Conservation (phyloP, 2,329 filamentous ascomycete genomes). For the Penicillium crustosum region DNA sequence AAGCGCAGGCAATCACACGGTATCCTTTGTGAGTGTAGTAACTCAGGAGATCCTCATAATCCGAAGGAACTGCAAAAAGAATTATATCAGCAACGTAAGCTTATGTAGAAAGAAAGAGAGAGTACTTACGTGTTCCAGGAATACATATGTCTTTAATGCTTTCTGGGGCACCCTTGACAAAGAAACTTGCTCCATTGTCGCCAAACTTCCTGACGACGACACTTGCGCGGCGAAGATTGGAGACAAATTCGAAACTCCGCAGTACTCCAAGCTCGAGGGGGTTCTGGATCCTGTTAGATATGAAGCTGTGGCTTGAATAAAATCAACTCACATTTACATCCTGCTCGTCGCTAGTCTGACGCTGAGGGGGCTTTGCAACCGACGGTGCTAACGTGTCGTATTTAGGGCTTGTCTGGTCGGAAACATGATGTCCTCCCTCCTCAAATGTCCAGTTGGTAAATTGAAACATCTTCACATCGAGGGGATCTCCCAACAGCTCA, state of each 20-base stretch:
- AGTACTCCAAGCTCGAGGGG: conserved; percentile 85
- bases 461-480: conserved; percentile 98
- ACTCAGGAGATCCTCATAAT: conserved; percentile 85
- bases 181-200: conserved; percentile 78
- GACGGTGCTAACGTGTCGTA: conserved; percentile 75
- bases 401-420: conserved; percentile 66
- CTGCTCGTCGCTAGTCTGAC: conserved; percentile 34
- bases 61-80: conserved; percentile 63
- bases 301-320: background rate
- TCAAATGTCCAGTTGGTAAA: conserved; percentile 92
- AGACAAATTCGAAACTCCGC: conserved; percentile 91
- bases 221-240: conserved; percentile 85
- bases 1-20: conserved; percentile 92
- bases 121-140: conserved; percentile 68
- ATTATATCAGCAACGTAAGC: background rate
- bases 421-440: conserved; percentile 70
- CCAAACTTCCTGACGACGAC: conserved; percentile 89
- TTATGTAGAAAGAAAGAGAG: background rate
- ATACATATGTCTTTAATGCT: conserved; percentile 93
- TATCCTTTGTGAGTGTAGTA: conserved; percentile 96
- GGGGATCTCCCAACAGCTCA: conserved; percentile 86
- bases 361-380: conserved; percentile 72
- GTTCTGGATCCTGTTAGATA: conserved; percentile 18
- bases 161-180: conserved; percentile 94
- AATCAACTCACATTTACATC: conserved; percentile 22